Conservation (phyloP, 805 yeast species). For the Saturnispora kantuleensis region DNA sequence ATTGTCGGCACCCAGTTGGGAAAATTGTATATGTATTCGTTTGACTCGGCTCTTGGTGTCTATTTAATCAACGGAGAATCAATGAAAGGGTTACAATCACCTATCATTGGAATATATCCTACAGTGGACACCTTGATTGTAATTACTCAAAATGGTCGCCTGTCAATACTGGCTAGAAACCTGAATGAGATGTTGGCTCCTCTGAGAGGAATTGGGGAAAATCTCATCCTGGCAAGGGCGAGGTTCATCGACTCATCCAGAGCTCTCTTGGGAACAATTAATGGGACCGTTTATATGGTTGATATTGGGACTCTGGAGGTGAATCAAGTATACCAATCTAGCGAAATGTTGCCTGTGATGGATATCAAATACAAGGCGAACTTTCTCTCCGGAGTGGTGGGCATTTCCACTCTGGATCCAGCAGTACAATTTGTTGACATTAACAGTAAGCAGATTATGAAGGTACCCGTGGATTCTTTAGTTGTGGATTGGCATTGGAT, state of each 20-base stretch:
- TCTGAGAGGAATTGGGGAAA: constrained; percentile 8
- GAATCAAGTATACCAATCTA: constrained; percentile 6
- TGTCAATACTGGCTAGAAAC: constrained; percentile 17
- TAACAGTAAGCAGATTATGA: not conserved
- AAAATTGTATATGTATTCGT: constrained; percentile 32
- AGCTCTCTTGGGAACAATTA: constrained; percentile 18
- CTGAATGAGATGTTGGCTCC: constrained; percentile 13
- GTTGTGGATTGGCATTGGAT: constrained; percentile 4
- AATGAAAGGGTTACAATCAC: constrained; percentile 1
- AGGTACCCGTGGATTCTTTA: not conserved
- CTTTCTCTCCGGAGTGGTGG: constrained; percentile 1
- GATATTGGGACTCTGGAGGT: constrained; percentile 3
- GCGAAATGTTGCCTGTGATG: constrained; percentile 5
- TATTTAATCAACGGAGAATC: not conserved
- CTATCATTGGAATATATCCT: constrained; percentile 19
- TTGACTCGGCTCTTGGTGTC: not conserved
- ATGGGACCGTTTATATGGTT: constrained; percentile 13
- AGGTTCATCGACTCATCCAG: constrained; percentile 15
- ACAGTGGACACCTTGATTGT: constrained; percentile 20
- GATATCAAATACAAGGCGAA: constrained; percentile 6
- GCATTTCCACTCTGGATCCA: constrained; percentile 1
- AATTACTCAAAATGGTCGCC: constrained; percentile 17
- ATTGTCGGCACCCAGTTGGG: constrained; percentile 44
- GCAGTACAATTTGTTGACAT: constrained; percentile 3
- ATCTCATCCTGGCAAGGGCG: constrained; percentile 11